Evolutionary conservation across 2,329 filamentous ascomycete species (phyloP).

Genomic region (Phoma sp.): DNA sequence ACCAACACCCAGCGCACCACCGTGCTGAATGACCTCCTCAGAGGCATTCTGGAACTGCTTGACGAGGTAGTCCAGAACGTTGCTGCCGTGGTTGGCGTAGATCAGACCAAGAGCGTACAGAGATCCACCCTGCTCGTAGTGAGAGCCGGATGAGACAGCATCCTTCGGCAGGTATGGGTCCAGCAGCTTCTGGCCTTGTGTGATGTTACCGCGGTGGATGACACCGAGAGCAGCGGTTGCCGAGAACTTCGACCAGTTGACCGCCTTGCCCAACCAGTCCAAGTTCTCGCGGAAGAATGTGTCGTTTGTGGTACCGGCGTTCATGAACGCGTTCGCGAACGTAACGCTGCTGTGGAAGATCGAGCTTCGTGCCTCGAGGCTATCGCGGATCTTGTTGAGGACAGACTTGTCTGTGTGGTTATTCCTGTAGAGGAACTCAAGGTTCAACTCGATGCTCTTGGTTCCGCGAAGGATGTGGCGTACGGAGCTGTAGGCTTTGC

Average conservation of each 20-base stretch:
- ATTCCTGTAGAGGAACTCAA: slow-evolving; percentile 95
- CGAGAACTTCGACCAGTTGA: slow-evolving; percentile 99
- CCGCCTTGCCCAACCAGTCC: slow-evolving; percentile 96
- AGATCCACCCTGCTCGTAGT: slow-evolving; percentile 95
- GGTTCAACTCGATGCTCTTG: slow-evolving; percentile 91
- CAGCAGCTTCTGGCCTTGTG: slow-evolving; percentile 89
- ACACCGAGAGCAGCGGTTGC: slow-evolving; percentile 95
- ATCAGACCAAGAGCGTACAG: slow-evolving; percentile 95
- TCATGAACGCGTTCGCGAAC: slow-evolving; percentile 99
- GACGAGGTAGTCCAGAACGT: slow-evolving; percentile 82
- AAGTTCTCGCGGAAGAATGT: slow-evolving; percentile 98
- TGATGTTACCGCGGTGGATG: slow-evolving; percentile 93
- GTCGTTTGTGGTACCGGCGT: slow-evolving; percentile 96
- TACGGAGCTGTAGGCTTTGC: slow-evolving; percentile 64
- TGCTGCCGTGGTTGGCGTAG: slow-evolving; percentile 95
- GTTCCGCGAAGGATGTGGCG: slow-evolving; percentile 79
- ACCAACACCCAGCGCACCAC: slow-evolving; percentile 91
- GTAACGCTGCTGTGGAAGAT: slow-evolving; percentile 99
- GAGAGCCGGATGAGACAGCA: slow-evolving; percentile 76
- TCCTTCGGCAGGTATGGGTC: slow-evolving; percentile 91
- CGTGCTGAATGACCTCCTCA: slow-evolving; percentile 95
- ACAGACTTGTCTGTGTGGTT: slow-evolving; percentile 93
- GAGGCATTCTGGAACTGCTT: slow-evolving; percentile 76
- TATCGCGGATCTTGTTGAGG: slow-evolving; percentile 95
- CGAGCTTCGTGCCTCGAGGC: slow-evolving; percentile 92